Evolutionary conservation across 176 grass and related monocot species (phyloP).

Genomic region (Aegilops longissima): DNA sequence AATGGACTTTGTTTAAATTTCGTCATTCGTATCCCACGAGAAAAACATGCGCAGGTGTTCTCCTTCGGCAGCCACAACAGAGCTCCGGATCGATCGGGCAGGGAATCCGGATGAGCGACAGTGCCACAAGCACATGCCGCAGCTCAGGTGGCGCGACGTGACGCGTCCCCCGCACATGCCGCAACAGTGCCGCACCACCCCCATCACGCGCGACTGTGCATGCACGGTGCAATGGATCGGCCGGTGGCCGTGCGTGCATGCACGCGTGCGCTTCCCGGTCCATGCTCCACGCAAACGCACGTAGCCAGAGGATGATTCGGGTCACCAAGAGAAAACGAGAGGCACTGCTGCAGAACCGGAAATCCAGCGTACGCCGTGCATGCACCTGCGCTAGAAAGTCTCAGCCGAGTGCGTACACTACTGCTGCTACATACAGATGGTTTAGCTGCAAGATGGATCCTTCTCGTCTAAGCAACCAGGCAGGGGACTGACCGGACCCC

Average conservation of each 20-base stretch:
- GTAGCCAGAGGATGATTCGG: not conserved
- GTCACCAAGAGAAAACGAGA: not conserved
- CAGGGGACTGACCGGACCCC: not conserved
- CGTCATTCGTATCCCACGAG: too few species aligned
- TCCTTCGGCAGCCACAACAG: too few species aligned
- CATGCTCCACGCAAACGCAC: not conserved
- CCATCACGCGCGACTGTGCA: too few species aligned
- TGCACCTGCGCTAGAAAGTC: not conserved
- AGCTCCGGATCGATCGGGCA: too few species aligned
- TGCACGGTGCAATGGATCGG: not conserved
- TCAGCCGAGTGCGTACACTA: not conserved
- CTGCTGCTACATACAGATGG: not conserved
- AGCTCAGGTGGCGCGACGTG: not conserved
- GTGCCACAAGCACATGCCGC: not conserved
- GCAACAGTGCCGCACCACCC: not conserved
- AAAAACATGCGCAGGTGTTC: too few species aligned
- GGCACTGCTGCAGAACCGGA: not conserved
- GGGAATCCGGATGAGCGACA: not conserved
- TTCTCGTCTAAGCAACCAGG: not conserved
- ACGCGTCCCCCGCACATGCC: not conserved
- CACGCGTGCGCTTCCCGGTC: too few species aligned
- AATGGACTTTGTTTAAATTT: too few species aligned
- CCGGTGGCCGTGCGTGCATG: not conserved
- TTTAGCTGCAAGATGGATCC: not conserved
- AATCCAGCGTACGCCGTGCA: conserved; percentile 1